phyloP scores from a whole-genome alignment of 495 filamentous ascomycete genomes.

The Hypoxylon trugodes region DNA sequence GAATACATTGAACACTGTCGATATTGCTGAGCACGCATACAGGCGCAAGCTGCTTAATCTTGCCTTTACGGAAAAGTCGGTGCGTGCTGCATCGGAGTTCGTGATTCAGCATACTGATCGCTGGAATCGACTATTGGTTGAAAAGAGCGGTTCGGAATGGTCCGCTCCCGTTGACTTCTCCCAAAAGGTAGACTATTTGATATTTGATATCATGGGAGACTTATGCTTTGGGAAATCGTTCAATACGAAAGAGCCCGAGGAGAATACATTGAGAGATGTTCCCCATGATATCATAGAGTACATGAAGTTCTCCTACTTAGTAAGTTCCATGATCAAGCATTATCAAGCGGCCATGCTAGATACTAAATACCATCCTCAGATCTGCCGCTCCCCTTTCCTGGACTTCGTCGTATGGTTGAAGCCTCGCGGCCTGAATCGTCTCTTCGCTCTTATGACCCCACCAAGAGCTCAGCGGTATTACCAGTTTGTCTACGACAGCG shows the following conservation, averaged over 20 bases:
- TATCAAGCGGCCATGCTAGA: background rate
- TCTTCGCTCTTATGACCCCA: slow-evolving; percentile 5
- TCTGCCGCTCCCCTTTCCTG: slow-evolving; percentile 19
- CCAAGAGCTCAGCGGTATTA: background rate
- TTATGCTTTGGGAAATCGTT: slow-evolving; percentile 63
- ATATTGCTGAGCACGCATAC: slow-evolving; percentile 37
- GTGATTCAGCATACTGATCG: slow-evolving; percentile 44
- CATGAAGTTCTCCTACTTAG: slow-evolving; percentile 34
- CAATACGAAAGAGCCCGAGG: slow-evolving; percentile 53
- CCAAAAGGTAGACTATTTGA: slow-evolving; percentile 27
- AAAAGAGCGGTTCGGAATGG: slow-evolving; percentile 33
- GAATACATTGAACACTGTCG: slow-evolving; percentile 32
- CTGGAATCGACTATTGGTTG: slow-evolving; percentile 42
- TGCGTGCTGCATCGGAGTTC: slow-evolving; percentile 31
- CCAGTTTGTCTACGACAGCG: slow-evolving; percentile 25
- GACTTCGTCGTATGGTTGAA: slow-evolving; percentile 24
- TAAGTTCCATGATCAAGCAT: background rate
- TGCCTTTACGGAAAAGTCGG: slow-evolving; percentile 36
- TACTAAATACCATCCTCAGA: slow-evolving; percentile 12
- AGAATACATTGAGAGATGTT: slow-evolving; percentile 35
- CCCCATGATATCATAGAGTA: slow-evolving; percentile 34
- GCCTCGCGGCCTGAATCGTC: slow-evolving; percentile 19
- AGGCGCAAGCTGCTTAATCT: slow-evolving; percentile 43
- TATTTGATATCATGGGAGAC: slow-evolving; percentile 52
- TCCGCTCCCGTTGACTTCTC: slow-evolving; percentile 34